Base-by-base conservation (phyloP, 2,329 filamentous ascomycete species). In the Chrysoporthe puriensis region DNA sequence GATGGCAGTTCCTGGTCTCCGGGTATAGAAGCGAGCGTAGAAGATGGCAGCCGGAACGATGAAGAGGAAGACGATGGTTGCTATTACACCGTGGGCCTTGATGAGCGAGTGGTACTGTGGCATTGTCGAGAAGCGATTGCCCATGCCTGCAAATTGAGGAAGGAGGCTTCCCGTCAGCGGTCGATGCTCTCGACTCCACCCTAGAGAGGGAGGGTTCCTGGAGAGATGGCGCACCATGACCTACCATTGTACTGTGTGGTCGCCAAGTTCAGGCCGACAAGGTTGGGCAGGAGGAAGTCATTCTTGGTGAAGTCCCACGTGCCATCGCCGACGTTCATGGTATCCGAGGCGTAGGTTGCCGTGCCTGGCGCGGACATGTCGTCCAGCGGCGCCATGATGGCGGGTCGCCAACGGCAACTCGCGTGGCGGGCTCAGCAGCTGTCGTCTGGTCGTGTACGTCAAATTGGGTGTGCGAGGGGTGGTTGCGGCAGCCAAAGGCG, bases 171-270 rank as follows among this genome's bases (percentile, higher is more conserved):
- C 48, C 61, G 67, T 73, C 65, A 74, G 71, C 50, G 46, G 43
- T 13, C 26, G 57, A 14, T 32, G 32, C 32, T 8, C 11, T 13
- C 1, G 34, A n/a, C 4, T 3, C 4, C 1, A 3, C 54, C n/a
- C 2, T 48, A 4, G 14, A 34, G 21, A 14, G 18, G 48, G 34
- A 44, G 26, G 34, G 43, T 34, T 4, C 4, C 18, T 40, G 21
- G 59, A 63, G 56, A 36, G n/a, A 36, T 32, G 34, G 56, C 9
- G 59, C 21, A 14, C 26, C 46, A 32, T 2, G 14, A 68, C 83
- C 72, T 80, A 93, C 91, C 92, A 85, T 96, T 96, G 80, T 93
- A 94, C 76, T 86, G 88, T 89, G 92, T 94, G 6, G 92, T 94
- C 62, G 90, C 90, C 77, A 93, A 92, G 76, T 94, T 92, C 71